Evolutionary conservation across 2,329 filamentous ascomycete genomes (phyloP).

Genomic region (Pseudophaeomoniella oleicola): DNA sequence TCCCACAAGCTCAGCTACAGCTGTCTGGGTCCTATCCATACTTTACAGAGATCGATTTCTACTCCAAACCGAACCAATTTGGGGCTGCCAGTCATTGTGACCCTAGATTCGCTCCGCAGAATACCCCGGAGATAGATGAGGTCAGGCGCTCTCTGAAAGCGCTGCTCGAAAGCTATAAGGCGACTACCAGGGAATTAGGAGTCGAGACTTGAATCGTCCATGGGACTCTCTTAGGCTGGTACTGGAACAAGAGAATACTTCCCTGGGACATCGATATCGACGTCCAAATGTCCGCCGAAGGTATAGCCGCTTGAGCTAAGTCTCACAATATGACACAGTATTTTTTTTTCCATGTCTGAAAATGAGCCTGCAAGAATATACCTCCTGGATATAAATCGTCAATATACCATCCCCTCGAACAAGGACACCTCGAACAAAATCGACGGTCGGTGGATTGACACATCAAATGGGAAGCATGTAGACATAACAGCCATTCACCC

Average conservation of each 20-base stretch:
- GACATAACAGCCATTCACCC: constrained; percentile 7
- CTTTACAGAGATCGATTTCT: constrained; percentile 5
- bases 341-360: not conserved
- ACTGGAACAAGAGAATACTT: constrained; percentile 7
- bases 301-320: not conserved
- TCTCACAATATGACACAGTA: constrained; percentile 6
- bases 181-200: constrained; percentile 4
- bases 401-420: constrained; percentile 3
- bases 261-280: constrained; percentile 9
- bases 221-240: constrained; percentile 6
- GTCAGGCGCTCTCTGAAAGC: constrained; percentile 1
- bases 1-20: constrained; percentile 1
- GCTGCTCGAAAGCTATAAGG: constrained; percentile 3
- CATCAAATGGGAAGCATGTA: constrained; percentile 6
- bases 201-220: constrained; percentile 7
- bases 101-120: constrained; percentile 3
- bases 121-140: constrained; percentile 3
- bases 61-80: constrained; percentile 5
- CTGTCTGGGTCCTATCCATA: constrained; percentile 6
- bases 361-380: constrained; percentile 3
- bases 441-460: constrained; percentile 8
- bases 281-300: constrained; percentile 5
- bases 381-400: constrained; percentile 7
- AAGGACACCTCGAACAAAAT: constrained; percentile 7
- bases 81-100: constrained; percentile 6